Conservation (phyloP, 768 basidiomycete species). For the Tricholoma terreum region DNA sequence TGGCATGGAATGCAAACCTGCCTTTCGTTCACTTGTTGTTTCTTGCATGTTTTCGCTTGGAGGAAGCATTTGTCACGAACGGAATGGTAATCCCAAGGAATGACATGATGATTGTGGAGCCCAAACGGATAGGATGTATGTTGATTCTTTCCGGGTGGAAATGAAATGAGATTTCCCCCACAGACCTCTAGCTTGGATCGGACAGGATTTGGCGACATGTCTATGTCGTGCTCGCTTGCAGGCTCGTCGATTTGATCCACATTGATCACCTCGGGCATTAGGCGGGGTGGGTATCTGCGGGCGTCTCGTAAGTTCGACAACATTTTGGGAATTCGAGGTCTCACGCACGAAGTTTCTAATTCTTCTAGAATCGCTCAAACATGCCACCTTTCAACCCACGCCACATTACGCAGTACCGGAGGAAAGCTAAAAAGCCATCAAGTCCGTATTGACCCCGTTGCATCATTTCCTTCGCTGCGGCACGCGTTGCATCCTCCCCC, state of each 20-base stretch:
- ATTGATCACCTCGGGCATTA: neutral
- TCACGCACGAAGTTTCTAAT: neutral
- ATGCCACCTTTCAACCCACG: neutral
- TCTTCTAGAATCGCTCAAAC: neutral
- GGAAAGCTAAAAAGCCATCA: neutral
- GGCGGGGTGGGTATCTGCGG: neutral
- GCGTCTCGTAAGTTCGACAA: neutral
- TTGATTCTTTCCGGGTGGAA: neutral
- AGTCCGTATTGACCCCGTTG: neutral
- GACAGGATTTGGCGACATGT: neutral
- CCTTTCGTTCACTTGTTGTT: neutral
- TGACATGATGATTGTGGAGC: slow-evolving; percentile 11
- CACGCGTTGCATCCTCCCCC: neutral
- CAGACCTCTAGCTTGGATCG: neutral
- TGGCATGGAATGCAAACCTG: slow-evolving; percentile 1
- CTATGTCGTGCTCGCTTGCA: neutral
- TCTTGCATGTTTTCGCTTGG: neutral
- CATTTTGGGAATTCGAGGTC: neutral
- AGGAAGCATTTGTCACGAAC: neutral
- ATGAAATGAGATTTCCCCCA: neutral
- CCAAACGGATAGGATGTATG: slow-evolving; percentile 20
- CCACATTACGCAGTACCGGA: neutral
- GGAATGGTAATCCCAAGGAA: slow-evolving; percentile 16
- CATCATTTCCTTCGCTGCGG: neutral
- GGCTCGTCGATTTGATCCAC: neutral